These are phyloP conservation scores for Ceratobasidium sp. DNA, from an alignment of 1,284 basidiomycete species.

Conservation along the genomic window DNA sequence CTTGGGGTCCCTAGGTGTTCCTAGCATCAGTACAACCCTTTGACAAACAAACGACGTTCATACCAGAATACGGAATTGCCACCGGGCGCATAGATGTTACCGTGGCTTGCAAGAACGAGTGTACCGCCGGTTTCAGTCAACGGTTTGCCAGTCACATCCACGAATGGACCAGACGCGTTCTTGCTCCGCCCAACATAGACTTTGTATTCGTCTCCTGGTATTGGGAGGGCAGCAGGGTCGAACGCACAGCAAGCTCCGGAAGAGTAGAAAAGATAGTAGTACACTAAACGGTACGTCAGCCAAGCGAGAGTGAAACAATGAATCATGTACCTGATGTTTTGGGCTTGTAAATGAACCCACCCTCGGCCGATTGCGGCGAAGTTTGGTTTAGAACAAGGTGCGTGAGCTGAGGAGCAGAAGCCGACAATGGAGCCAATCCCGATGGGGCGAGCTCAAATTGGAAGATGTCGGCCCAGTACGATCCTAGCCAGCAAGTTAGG, in stretches of 20 bases:
- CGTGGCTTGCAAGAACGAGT: conserved; percentile 57
- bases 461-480: conserved; percentile 47
- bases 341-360: conserved; percentile 47
- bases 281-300: conserved; percentile 1
- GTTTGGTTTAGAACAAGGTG: conserved; percentile 46
- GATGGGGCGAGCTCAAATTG: conserved; percentile 47
- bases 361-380: conserved; percentile 46
- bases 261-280: conserved; percentile 47
- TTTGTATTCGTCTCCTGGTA: conserved; percentile 55
- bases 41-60: neutral
- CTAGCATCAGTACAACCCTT: neutral
- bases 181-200: conserved; percentile 56
- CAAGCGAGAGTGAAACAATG: neutral
- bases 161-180: conserved; percentile 56
- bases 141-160: conserved; percentile 53
- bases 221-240: conserved; percentile 48
- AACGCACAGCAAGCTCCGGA: conserved; percentile 46
- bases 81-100: conserved; percentile 58
- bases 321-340: conserved; percentile 11
- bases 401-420: conserved; percentile 38
- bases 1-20: conserved; percentile 42
- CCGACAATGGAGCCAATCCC: conserved; percentile 40
- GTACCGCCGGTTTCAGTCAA: conserved; percentile 55
- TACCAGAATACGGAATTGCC: conserved; percentile 49
- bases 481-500: conserved; percentile 12